These are phyloP conservation scores for Penicillium sp. DNA, from an alignment of 2,329 filamentous ascomycete species.

Conservation along the genomic window DNA sequence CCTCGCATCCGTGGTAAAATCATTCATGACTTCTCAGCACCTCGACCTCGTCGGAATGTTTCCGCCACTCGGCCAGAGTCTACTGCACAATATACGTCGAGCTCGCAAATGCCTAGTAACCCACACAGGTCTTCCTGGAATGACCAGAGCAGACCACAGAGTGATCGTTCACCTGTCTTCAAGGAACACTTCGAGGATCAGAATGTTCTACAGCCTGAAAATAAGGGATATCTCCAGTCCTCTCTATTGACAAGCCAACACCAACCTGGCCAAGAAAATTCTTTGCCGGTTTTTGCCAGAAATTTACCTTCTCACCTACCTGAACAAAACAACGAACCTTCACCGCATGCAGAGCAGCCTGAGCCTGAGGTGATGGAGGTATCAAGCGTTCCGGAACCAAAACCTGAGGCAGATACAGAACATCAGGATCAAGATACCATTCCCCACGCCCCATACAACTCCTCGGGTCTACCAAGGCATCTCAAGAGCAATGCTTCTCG, in stretches of 20 bases:
- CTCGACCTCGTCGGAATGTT: slow-evolving; percentile 49
- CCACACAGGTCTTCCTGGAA: slow-evolving; percentile 16
- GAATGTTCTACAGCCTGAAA: slow-evolving; percentile 41
- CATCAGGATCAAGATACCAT: slow-evolving; percentile 32
- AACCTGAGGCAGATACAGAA: slow-evolving; percentile 12
- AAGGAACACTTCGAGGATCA: slow-evolving; percentile 60
- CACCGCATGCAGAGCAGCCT: slow-evolving; percentile 13
- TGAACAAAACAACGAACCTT: slow-evolving; percentile 18
- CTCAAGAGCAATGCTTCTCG: slow-evolving; percentile 60
- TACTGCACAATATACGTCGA: slow-evolving; percentile 18
- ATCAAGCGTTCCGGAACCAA: slow-evolving; percentile 6
- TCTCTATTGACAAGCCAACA: slow-evolving; percentile 35
- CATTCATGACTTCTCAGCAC: slow-evolving; percentile 66
- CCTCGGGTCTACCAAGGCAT: slow-evolving; percentile 46
- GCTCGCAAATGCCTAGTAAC: slow-evolving; percentile 11
- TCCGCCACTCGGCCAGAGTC: slow-evolving; percentile 23
- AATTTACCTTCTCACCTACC: slow-evolving; percentile 41
- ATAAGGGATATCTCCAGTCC: slow-evolving; percentile 47
- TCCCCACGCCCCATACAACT: slow-evolving; percentile 30
- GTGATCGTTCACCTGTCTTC: slow-evolving; percentile 59
- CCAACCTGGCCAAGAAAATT: slow-evolving; percentile 30
- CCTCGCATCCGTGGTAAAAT: slow-evolving; percentile 64
- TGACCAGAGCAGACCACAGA: slow-evolving; percentile 35
- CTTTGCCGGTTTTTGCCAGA: slow-evolving; percentile 47
- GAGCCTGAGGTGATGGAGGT: slow-evolving; percentile 7